These are phyloP conservation scores for Acer campestre DNA, from an alignment of 345 rosid genomes.

Conservation along the genomic window DNA sequence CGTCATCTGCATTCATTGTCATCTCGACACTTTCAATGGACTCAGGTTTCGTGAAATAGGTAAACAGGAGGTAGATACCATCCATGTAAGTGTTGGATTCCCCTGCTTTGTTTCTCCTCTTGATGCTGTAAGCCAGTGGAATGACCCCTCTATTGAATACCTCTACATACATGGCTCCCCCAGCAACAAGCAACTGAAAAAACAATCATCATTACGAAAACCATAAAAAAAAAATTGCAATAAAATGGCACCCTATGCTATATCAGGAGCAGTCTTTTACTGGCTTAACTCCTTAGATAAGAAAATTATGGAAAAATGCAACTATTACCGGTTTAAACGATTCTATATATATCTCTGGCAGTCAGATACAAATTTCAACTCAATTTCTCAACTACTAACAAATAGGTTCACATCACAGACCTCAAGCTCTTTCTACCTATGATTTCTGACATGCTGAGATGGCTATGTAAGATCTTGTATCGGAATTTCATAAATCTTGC, in stretches of 20 bases:
- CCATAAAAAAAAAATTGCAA: background rate
- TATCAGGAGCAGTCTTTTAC: no score
- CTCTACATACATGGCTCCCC: constrained; percentile 96
- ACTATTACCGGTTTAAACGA: background rate
- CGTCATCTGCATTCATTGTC: constrained; percentile 59
- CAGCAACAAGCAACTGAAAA: constrained; percentile 89
- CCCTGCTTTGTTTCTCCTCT: constrained; percentile 86
- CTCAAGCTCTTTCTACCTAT: background rate
- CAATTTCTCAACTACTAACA: background rate
- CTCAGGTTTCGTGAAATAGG: constrained; percentile 89
- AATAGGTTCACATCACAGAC: background rate
- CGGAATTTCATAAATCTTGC: background rate
- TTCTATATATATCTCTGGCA: background rate
- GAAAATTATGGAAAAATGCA: background rate
- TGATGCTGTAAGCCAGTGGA: constrained; percentile 87
- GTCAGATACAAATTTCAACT: background rate
- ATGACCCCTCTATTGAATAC: constrained; percentile 95
- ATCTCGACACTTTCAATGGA: constrained; percentile 58
- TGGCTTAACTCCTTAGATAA: background rate
- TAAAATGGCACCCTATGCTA: background rate
- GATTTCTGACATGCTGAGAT: background rate
- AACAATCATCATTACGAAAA: constrained; percentile 9
- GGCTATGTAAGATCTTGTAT: background rate
- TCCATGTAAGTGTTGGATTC: constrained; percentile 81
- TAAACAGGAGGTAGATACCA: constrained; percentile 88